Evolutionary conservation across 495 filamentous ascomycete species (phyloP).

Genomic region (Xylaria longipes): DNA sequence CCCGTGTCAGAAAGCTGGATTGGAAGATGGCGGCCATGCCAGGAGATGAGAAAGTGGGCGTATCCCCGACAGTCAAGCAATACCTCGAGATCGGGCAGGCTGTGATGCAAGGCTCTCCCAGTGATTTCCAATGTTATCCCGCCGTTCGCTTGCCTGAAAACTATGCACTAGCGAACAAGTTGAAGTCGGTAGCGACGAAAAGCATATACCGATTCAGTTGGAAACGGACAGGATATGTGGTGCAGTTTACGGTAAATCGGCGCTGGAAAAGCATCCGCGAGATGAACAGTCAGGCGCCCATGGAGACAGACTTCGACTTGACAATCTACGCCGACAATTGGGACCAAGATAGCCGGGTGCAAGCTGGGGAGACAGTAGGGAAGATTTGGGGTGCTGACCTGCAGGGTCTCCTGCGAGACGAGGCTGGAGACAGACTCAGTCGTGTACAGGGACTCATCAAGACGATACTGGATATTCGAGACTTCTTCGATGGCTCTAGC

Average conservation of each 20-base stretch:
- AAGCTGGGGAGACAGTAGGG: slow-evolving; percentile 31
- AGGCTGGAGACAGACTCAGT: slow-evolving; percentile 16
- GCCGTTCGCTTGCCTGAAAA: slow-evolving; percentile 3
- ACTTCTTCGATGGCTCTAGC: slow-evolving; percentile 27
- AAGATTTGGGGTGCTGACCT: slow-evolving; percentile 51
- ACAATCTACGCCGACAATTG: slow-evolving; percentile 59
- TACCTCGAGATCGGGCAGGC: slow-evolving; percentile 27
- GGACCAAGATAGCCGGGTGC: slow-evolving; percentile 47
- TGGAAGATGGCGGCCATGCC: slow-evolving; percentile 49
- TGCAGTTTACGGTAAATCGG: slow-evolving; percentile 65
- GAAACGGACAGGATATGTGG: slow-evolving; percentile 54
- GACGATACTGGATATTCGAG: slow-evolving; percentile 37
- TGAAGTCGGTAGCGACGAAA: slow-evolving; percentile 54
- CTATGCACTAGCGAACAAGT: slow-evolving; percentile 17
- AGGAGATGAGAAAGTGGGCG: slow-evolving; percentile 38
- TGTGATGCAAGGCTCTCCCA: slow-evolving; percentile 25
- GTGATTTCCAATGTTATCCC: slow-evolving; percentile 35
- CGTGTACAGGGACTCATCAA: slow-evolving; percentile 39
- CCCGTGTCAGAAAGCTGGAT: slow-evolving; percentile 39
- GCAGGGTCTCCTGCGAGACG: slow-evolving; percentile 54
- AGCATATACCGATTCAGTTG: slow-evolving; percentile 57
- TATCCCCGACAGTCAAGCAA: slow-evolving; percentile 23
- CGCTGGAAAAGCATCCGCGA: slow-evolving; percentile 46
- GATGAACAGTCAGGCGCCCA: slow-evolving; percentile 25
- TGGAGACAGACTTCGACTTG: slow-evolving; percentile 50